These are phyloP conservation scores for Alnus glutinosa DNA, from an alignment of 306 rosid species.

Conservation along the genomic window DNA sequence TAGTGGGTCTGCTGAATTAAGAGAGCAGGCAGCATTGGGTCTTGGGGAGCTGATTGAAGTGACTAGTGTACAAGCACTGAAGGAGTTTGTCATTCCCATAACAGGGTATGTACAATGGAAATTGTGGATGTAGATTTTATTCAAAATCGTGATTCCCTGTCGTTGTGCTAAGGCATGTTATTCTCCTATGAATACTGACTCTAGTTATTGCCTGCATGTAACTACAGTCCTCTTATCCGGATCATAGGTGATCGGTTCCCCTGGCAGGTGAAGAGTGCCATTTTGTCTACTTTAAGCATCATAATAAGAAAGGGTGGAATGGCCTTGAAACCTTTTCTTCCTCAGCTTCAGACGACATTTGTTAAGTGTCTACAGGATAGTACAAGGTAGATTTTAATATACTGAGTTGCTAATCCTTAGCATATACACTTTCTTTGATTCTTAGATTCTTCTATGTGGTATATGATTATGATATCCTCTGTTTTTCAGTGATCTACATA, in stretches of 20 bases:
- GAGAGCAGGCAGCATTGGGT: slow-evolving; percentile 98
- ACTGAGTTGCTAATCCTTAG: not conserved
- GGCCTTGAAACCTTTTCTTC: slow-evolving; percentile 91
- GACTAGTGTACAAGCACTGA: slow-evolving; percentile 83
- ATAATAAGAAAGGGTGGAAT: slow-evolving; percentile 88
- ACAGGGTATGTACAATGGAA: slow-evolving; percentile 67
- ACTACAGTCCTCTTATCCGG: slow-evolving; percentile 90
- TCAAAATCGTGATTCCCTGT: slow-evolving; percentile 17
- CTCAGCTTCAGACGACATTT: slow-evolving; percentile 98
- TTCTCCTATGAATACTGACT: slow-evolving; percentile 36
- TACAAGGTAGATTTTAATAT: slow-evolving; percentile 59
- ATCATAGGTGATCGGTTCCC: slow-evolving; percentile 97
- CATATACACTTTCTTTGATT: not conserved
- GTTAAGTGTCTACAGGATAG: slow-evolving; percentile 92
- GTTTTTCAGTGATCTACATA: not conserved
- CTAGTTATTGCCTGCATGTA: slow-evolving; percentile 13
- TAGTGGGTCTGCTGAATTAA: slow-evolving; percentile 90
- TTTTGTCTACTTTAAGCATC: slow-evolving; percentile 79
- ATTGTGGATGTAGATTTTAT: slow-evolving; percentile 6
- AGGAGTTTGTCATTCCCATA: slow-evolving; percentile 87
- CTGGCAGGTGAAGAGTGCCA: slow-evolving; percentile 99
- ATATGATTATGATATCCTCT: not conserved
- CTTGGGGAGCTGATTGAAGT: slow-evolving; percentile 96
- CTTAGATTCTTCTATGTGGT: not conserved
- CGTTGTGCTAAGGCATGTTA: not conserved